A percentile compares a stretch with the other conserved stretches of the same genome.
Evolutionary conservation across 352 stramenopile genomes (phyloP).

Genomic region (Ochromonadaceae sp.): DNA sequence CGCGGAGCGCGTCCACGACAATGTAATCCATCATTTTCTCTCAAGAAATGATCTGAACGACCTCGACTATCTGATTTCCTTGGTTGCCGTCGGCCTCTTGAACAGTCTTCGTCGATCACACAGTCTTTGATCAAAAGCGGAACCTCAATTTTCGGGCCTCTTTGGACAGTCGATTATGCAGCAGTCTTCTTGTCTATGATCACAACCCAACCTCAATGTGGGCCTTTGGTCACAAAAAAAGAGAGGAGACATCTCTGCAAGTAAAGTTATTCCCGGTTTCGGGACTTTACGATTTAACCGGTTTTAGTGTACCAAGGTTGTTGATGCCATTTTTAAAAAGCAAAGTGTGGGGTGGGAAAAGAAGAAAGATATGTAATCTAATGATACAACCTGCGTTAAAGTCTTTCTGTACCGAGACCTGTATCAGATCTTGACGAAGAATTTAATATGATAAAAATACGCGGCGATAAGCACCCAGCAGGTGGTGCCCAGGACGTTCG

Average conservation of each 20-base stretch:
- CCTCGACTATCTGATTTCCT: slow-evolving; percentile 88
- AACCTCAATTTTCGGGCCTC: background rate
- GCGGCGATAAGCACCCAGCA: slow-evolving; percentile 16
- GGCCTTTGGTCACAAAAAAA: background rate
- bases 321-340: background rate
- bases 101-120: slow-evolving; percentile 93
- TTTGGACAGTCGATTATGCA: background rate
- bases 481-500: slow-evolving; percentile 17
- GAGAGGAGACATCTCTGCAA: background rate
- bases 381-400: no score
- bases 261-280: background rate
- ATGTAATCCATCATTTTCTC: slow-evolving; percentile 60
- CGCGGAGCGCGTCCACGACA: no score
- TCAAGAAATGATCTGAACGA: slow-evolving; percentile 5
- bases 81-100: slow-evolving; percentile 99
- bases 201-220: background rate
- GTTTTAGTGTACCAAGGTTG: background rate
- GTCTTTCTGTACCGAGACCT: no score
- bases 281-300: background rate
- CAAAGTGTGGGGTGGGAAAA: background rate
- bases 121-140: background rate
- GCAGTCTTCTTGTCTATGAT: background rate
- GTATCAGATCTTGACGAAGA: slow-evolving; percentile 13
- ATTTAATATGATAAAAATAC: slow-evolving; percentile 7
- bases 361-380: no score